Percentiles rank a stretch among this genome's conserved stretches.
These are phyloP conservation scores for Ceratocystiopsis brevicomis DNA, from an alignment of 2,329 filamentous ascomycete genomes.

Conservation along the genomic window DNA sequence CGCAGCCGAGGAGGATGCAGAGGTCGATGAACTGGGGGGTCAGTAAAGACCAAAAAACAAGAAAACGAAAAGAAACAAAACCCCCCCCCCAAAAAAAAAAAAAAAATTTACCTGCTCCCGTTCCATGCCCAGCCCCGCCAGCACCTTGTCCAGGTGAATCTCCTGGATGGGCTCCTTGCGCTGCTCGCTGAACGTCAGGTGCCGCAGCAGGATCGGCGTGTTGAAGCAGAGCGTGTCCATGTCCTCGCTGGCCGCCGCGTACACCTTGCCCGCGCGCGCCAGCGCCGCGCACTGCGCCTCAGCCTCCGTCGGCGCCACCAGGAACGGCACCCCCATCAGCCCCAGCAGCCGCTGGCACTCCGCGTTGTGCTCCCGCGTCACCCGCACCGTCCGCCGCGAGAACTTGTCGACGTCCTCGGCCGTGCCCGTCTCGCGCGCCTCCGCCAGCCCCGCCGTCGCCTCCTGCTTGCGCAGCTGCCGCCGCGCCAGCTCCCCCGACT, in stretches of 20 bases:
- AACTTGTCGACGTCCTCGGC: slow-evolving; percentile 98
- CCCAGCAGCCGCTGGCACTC: slow-evolving; percentile 83
- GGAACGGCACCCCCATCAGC: slow-evolving; percentile 90
- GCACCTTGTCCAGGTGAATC: slow-evolving; percentile 69
- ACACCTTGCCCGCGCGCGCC: slow-evolving; percentile 83
- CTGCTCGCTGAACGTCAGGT: slow-evolving; percentile 93
- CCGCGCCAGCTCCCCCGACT: slow-evolving; percentile 90
- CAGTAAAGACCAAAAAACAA: background rate
- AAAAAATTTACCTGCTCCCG: slow-evolving; percentile 46
- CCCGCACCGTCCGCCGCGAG: slow-evolving; percentile 75
- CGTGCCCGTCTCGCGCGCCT: slow-evolving; percentile 92
- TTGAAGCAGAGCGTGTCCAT: slow-evolving; percentile 98
- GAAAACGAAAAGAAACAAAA: background rate
- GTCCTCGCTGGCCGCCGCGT: slow-evolving; percentile 89
- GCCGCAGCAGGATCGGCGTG: slow-evolving; percentile 71
- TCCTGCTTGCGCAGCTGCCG: slow-evolving; percentile 90
- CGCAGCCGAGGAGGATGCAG: slow-evolving; percentile 91
- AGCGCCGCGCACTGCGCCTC: slow-evolving; percentile 91
- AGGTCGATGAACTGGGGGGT: slow-evolving; percentile 71
- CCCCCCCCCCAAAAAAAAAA: too few relatives aligned
- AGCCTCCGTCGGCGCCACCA: slow-evolving; percentile 88
- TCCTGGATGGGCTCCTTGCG: slow-evolving; percentile 95
- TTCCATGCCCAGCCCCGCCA: slow-evolving; percentile 79
- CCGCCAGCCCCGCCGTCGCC: slow-evolving; percentile 74
- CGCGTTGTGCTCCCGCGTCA: slow-evolving; percentile 90